phyloP scores from a whole-genome alignment of 2,329 filamentous ascomycete genomes.

The Penicillium sp. region DNA sequence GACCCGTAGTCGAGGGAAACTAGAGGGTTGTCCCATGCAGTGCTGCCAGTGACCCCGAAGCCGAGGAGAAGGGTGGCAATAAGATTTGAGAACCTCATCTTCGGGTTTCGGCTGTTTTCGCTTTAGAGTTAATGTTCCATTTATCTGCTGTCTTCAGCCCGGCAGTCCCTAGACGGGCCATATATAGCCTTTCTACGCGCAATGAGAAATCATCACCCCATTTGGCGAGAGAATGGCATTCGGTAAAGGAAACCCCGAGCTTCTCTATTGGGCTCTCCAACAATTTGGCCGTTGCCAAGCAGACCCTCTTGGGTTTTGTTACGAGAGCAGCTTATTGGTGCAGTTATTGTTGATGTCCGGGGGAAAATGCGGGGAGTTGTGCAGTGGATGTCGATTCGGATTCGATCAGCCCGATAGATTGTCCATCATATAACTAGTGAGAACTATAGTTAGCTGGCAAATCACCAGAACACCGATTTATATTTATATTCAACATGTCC shows the following conservation, averaged over 20 bases:
- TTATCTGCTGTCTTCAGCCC: neutral
- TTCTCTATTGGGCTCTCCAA: neutral
- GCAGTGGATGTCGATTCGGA: conserved; percentile 7
- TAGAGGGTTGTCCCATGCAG: conserved; percentile 28
- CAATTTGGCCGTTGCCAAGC: neutral
- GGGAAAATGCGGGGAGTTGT: conserved; percentile 12
- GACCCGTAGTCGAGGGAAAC: conserved; percentile 43
- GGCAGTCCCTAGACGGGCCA: neutral
- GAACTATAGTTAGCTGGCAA: too few species aligned
- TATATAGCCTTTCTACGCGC: neutral
- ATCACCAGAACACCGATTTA: neutral
- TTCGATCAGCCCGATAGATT: conserved; percentile 11
- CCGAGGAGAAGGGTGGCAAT: conserved; percentile 4
- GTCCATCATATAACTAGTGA: neutral
- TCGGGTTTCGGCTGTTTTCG: neutral
- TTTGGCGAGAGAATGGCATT: neutral
- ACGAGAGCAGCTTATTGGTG: conserved; percentile 20
- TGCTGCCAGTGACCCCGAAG: conserved; percentile 1
- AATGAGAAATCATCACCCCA: neutral
- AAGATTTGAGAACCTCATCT: conserved; percentile 4
- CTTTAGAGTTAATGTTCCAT: neutral
- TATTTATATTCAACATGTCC: neutral
- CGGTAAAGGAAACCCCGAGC: conserved; percentile 1
- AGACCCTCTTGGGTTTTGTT: neutral
- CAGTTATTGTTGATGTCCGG: conserved; percentile 19